phyloP scores from a whole-genome alignment of 2,329 filamentous ascomycete species.

The Pseudogymnoascus pannorum region DNA sequence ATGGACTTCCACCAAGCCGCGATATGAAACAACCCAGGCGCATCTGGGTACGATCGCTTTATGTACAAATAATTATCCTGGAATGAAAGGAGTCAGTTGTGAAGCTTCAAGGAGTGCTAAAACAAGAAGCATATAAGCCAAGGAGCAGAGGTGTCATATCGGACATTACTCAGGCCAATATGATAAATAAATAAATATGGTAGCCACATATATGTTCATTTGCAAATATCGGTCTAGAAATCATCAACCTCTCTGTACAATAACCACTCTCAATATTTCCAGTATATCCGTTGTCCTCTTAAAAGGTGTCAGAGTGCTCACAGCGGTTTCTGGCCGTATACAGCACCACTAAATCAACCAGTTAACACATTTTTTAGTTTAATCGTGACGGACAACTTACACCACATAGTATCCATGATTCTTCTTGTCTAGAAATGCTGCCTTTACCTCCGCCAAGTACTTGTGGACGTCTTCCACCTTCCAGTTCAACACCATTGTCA shows the following conservation, averaged over 20 bases:
- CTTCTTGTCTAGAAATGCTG: conserved; percentile 3
- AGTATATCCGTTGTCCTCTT: neutral
- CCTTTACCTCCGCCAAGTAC: neutral
- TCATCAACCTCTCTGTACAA: neutral
- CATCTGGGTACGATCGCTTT: neutral
- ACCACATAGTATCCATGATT: conserved; percentile 7
- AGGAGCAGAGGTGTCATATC: neutral
- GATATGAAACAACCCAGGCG: neutral
- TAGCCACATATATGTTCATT: neutral
- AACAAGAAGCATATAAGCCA: neutral
- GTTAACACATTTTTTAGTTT: neutral
- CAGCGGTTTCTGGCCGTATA: neutral
- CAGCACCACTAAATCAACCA: neutral
- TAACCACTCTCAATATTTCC: neutral
- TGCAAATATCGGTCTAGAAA: neutral
- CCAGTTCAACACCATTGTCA: neutral
- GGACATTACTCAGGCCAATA: neutral
- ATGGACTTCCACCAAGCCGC: no score
- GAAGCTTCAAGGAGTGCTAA: neutral
- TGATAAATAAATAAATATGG: no score
- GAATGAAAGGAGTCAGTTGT: neutral
- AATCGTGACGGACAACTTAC: neutral
- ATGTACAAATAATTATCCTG: neutral
- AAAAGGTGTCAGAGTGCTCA: neutral
- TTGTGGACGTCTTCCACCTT: neutral